Evolutionary conservation across 305 asterid species (phyloP), one percentile per base, ranked within the genome.

Genomic region (Fraxinus ornus): DNA sequence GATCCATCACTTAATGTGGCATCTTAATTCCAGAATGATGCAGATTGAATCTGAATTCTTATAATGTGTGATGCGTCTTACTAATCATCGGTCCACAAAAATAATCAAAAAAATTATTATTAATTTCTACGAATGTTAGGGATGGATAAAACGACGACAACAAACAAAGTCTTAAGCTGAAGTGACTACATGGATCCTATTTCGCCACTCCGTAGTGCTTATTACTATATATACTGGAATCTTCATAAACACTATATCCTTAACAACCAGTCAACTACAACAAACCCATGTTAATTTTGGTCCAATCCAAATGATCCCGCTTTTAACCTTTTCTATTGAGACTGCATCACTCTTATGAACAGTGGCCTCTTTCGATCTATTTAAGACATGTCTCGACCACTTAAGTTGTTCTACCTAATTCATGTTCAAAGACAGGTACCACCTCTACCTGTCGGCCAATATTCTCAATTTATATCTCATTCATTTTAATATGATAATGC

Each of bases 31-130:
- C 55, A 44, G 17, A 44, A 2, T 2, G 17, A 44, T 44, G 52
- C 52, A 44, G 52, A 44, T 8, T 64, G 49, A 72, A 62, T 21
- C 68, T 12, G 39, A 62, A 66, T 80, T 80, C 66, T 68, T 81
- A 28, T 32, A 76, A 70, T 41, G 39, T 47, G 24, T 47, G 55
- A 47, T 0, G 12, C 36, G 74, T 80, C 17, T 60, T 81, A 66
- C 2, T 32, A 79, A 52, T 19, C 82, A 49, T 30, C 55, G 35
- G 37, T 39, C 8, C 21, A 78, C 24, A 7, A 76, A 66, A 75
- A 73, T 33, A 64, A 10, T 10, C 2, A 7, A 22, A 3, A 74
- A 15, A 35, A 73, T 39, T 21, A 71, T 80, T 30, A 49, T 17
- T 41, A 76, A 21, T 52, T 12, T 41, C n/a, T 62, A 6, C 28